Evolutionary conservation across 139 green algal genomes (phyloP).

Genomic region (Coelastrella sp.): DNA sequence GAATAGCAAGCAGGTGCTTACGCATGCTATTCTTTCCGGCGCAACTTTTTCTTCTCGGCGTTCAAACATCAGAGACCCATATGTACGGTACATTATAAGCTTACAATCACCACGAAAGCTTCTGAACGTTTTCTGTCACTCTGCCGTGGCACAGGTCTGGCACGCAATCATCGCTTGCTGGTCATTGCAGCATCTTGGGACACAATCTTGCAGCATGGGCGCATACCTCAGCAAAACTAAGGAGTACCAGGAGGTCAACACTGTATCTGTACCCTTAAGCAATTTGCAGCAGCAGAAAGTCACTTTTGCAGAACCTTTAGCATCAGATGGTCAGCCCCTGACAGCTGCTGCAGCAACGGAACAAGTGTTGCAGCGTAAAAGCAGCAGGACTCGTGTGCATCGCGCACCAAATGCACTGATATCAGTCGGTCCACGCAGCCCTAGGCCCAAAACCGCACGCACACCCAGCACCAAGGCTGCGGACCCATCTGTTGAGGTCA

Average conservation of each 20-base stretch:
- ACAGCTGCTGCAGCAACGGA: neutral
- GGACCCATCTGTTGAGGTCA: neutral
- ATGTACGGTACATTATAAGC: no score
- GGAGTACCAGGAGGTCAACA: neutral
- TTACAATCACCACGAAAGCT: no score
- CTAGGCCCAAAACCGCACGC: neutral
- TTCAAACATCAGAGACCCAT: no score
- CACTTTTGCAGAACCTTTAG: constrained; percentile 24
- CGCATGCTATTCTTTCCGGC: no score
- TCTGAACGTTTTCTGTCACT: no score
- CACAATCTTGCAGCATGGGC: constrained; percentile 2
- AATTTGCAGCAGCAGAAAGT: neutral
- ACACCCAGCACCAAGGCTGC: neutral
- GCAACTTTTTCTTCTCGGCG: no score
- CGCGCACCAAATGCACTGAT: neutral
- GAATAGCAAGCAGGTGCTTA: no score
- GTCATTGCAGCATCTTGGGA: no score
- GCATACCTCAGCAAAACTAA: constrained; percentile 17
- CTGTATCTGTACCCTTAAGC: neutral
- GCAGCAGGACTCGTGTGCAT: neutral
- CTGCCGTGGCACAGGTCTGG: neutral
- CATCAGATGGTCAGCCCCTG: neutral
- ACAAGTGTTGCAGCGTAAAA: constrained; percentile 1
- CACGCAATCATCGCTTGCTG: no score
- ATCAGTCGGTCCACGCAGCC: neutral